Percentiles rank a stretch among this genome's conserved stretches.
Conservation (phyloP, 2,329 filamentous ascomycete genomes). For the Ampelomyces quisqualis region DNA sequence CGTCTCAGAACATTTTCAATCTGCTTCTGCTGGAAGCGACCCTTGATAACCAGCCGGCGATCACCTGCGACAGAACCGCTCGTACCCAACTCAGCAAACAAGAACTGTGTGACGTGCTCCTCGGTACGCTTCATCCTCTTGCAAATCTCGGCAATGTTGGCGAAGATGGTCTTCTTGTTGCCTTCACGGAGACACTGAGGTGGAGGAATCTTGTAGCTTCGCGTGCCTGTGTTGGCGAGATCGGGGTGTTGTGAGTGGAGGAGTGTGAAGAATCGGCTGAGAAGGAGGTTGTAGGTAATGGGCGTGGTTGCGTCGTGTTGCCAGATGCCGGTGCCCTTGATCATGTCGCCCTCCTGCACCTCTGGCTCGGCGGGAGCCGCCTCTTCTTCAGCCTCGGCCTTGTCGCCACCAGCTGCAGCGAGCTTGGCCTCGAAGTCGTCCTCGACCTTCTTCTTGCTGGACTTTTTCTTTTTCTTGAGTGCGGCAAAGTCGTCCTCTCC, state of each 20-base stretch:
- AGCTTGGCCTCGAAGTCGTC: conserved; percentile 69
- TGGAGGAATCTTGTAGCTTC: conserved; percentile 98
- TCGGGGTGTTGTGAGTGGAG: conserved; percentile 96
- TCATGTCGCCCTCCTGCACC: conserved; percentile 71
- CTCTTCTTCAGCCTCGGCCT: conserved; percentile 58
- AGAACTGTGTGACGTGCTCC: conserved; percentile 94
- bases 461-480: conserved; percentile 88
- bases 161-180: conserved; percentile 97
- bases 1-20: conserved; percentile 95
- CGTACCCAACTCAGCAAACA: conserved; percentile 98
- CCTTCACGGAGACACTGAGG: conserved; percentile 99
- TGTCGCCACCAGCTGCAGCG: conserved; percentile 56
- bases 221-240: conserved; percentile 80
- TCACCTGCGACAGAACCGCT: conserved; percentile 87
- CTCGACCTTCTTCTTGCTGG: conserved; percentile 58
- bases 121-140: conserved; percentile 99
- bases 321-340: conserved; percentile 89
- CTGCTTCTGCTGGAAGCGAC: conserved; percentile 99
- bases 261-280: conserved; percentile 90
- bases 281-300: conserved; percentile 82
- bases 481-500: conserved; percentile 62
- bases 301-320: conserved; percentile 73
- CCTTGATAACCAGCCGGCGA: conserved; percentile 94
- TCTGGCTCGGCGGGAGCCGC: conserved; percentile 49
- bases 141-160: conserved; percentile 98